Evolutionary conservation across 192 early-diverging fungal species (phyloP).

Genomic region (Coemansia sp.): DNA sequence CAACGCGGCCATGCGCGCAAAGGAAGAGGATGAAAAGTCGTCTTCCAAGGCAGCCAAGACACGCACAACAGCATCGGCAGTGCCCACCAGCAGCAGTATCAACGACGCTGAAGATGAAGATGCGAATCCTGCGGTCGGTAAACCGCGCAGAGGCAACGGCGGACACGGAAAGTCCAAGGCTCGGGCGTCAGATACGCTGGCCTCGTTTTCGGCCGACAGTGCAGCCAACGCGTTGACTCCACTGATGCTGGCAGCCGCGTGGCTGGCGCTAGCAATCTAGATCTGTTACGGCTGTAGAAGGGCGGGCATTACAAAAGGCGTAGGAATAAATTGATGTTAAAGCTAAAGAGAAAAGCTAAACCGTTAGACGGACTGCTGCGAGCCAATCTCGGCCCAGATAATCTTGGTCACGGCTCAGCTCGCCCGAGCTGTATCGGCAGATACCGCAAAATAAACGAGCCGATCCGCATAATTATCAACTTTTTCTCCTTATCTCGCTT

Average conservation of each 20-base stretch:
- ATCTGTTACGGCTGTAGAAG: no score
- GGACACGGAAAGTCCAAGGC: neutral
- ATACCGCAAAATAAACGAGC: no score
- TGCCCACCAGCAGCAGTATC: neutral
- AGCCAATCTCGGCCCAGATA: no score
- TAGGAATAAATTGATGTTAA: no score
- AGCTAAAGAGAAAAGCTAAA: no score
- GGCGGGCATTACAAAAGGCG: no score
- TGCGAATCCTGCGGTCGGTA: neutral
- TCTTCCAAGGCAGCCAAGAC: neutral
- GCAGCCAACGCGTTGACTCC: neutral
- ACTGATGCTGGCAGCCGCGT: neutral
- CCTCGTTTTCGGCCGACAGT: neutral
- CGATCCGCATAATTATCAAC: no score
- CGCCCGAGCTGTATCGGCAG: no score
- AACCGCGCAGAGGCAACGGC: neutral
- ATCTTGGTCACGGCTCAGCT: no score
- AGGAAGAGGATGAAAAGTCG: slow-evolving; percentile 25
- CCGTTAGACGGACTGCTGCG: no score
- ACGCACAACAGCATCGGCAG: neutral
- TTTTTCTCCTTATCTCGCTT: no score
- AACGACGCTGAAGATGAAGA: neutral
- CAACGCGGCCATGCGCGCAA: slow-evolving; percentile 23
- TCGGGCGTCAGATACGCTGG: neutral
- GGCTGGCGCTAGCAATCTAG: neutral